Evolutionary conservation across 2,329 filamentous ascomycete species (phyloP), one percentile per base, ranked within the genome.

Genomic region (Aspergillus novofumigatus): DNA sequence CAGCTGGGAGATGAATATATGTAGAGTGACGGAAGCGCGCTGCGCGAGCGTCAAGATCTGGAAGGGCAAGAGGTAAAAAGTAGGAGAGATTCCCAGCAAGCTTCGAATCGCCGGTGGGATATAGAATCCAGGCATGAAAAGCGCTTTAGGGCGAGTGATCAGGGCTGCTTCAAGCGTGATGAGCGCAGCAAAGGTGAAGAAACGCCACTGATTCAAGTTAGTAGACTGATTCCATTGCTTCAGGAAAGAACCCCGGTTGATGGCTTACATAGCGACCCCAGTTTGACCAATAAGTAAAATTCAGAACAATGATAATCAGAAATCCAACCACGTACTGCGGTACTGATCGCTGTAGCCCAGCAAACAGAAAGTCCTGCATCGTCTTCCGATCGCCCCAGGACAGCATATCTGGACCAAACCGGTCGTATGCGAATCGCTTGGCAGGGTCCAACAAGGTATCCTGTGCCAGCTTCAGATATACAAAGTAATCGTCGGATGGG

Each of bases 361-460:
- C 78, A 53, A 83, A 78, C 50, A 95, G 79, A 70, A 84, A 96
- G 70, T 96, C 92, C 58, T 83, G 82, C 55, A 90, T 77, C 0
- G 88, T 90, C 59, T 72, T 73, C 49, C 69, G 61, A 35, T 75
- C 71, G 3, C 65, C 71, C 87, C 88, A 93, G 8, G 72, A 71
- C 11, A 88, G 73, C 21, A 92, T 81, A 28, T 85, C 84, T 0
- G 90, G 87, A 0, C 92, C 92, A 71, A 96, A 92, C 50, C 91
- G 86, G 70, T 96, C 91, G 75, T 97, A 97, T 7, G 91, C 92
- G 71, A 94, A 96, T 55, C 91, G 83, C 67, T 84, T 86, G 0
- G 85, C 86, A 2, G 89, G 85, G 68, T 94, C 86, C n/a, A 85
- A 77, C 17, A 97, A 83, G 0, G 88, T 90, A 67, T 97, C 94